Base-by-base conservation (phyloP, 2,329 filamentous ascomycete genomes). In the Colletotrichum sp. region DNA sequence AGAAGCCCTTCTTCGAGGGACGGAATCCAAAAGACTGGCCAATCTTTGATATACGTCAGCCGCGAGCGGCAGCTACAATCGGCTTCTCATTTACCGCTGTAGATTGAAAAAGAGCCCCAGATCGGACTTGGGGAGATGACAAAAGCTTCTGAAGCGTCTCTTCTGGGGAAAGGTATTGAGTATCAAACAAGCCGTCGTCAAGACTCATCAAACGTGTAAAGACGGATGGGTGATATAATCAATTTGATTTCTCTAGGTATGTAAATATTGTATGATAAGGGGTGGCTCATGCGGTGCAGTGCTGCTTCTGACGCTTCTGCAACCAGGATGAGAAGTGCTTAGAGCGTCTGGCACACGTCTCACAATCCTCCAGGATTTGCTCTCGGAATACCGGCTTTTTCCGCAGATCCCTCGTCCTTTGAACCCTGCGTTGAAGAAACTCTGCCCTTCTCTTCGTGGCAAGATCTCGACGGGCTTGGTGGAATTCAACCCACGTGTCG, bases 391-490 rank as follows among this genome's bases (percentile, higher is more conserved):
- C 39, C 9, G 39, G 9, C 39, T 1, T n/a, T 48, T 0, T 48
- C 9, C 39, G 39, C 1, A 48, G 39, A 48, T n/a, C 19, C 39
- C 39, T 48, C 0, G 19, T 48, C 39, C 0, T n/a, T 48, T 48
- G 39, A 48, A 48, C 19, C 19, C 19, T 48, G 39, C 19, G 39
- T n/a, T n/a, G 39, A 48, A n/a, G 19, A 48, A n/a, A n/a, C 19
- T 48, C 39, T 12, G 39, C 39, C 39, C 6, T 48, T 7, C 39
- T 48, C 19, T 48, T 48, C 39, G 39, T 48, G 39, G 39, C 19
- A 44, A 44, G 9, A 11, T 44, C 0, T 44, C 0, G 39, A 0
- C 0, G 0, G 3, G 39, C 19, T 44, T 44, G 39, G 39, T 1
- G 0, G 0, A 44, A 3, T n/a, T 44, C 39, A 44, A 6, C 1